Conservation (phyloP, 257 asterid species). For the Solanum sejunctum region DNA sequence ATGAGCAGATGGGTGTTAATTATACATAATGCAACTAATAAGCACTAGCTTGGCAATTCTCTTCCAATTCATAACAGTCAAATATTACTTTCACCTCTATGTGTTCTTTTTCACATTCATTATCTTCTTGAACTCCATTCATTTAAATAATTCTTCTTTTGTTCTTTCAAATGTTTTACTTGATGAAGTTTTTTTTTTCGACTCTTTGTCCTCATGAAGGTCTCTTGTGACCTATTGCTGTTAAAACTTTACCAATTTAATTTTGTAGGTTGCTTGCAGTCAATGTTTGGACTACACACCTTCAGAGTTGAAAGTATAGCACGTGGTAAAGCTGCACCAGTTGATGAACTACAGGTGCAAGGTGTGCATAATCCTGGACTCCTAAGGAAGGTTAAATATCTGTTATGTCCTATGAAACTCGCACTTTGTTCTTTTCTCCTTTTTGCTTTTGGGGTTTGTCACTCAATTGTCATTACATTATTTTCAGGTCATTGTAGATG, state of each 20-base stretch:
- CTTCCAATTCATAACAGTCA: background rate
- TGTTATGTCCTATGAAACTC: background rate
- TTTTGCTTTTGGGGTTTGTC: background rate
- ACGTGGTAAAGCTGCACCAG: constrained; percentile 55
- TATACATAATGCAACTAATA: background rate
- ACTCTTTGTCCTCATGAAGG: background rate
- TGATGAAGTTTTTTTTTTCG: background rate
- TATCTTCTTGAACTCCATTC: background rate
- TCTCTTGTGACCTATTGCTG: background rate
- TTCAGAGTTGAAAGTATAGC: constrained; percentile 60
- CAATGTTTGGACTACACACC: constrained; percentile 49
- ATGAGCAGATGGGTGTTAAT: background rate
- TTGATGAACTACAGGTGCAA: constrained; percentile 57
- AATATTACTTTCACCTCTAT: background rate
- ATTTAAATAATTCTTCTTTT: background rate
- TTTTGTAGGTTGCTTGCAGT: constrained; percentile 51
- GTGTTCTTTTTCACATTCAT: background rate
- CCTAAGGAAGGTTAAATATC: constrained; percentile 41
- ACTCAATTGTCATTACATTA: background rate
- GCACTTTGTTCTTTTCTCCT: background rate
- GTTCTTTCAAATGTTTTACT: background rate
- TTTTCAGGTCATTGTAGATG: constrained; percentile 38
- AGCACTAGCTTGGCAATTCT: background rate
- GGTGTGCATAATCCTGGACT: constrained; percentile 46
- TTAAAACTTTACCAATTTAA: background rate